Evolutionary conservation across 768 basidiomycete species (phyloP), one percentile per base, ranked within the genome.

Genomic region (Kwoniella shandongensis): DNA sequence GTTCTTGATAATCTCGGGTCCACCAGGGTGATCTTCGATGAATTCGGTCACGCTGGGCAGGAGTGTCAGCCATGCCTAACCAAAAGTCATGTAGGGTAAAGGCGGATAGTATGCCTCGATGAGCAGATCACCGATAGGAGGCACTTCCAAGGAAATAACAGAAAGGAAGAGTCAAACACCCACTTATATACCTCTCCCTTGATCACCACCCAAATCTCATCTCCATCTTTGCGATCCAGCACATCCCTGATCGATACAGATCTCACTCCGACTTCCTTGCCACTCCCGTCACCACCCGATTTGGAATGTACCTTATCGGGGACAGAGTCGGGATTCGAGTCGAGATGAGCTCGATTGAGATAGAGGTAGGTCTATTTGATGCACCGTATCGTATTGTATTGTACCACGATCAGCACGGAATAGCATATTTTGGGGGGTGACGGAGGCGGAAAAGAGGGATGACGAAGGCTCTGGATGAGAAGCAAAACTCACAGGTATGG

Each of bases 11-110:
- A 72, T 72, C 32, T 72, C 70, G n/a, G 45, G 54, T 41, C 70
- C 70, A n/a, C 70, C 70, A 1, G 70, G 70, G 35, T 72, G 70
- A 50, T 72, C 70, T 5, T 72, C 65, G n/a, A 72, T 39, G 30
- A 57, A 72, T n/a, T 72, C 70, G 11, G 70, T 69, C 49, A 72
- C 61, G 49, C 70, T 72, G 50, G 1, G n/a, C 1, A 11, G 27
- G 44, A 38, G 27, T 13, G 23, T 47, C 36, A 38, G 25, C 42
- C 5, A 12, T 36, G 35, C 35, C 22, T 5, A 17, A 17, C n/a
- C 40, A 7, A 17, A 41, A 8, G 17, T 7, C 17, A 41, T 5
- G n/a, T 41, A 17, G 22, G 17, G 6, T 17, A 7, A 22, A 41
- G 7, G 40, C 7, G n/a, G 7, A 17, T 5, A 7, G 5, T 5